Conservation (phyloP, 257 asterid genomes). For the Solanum sejunctum region DNA sequence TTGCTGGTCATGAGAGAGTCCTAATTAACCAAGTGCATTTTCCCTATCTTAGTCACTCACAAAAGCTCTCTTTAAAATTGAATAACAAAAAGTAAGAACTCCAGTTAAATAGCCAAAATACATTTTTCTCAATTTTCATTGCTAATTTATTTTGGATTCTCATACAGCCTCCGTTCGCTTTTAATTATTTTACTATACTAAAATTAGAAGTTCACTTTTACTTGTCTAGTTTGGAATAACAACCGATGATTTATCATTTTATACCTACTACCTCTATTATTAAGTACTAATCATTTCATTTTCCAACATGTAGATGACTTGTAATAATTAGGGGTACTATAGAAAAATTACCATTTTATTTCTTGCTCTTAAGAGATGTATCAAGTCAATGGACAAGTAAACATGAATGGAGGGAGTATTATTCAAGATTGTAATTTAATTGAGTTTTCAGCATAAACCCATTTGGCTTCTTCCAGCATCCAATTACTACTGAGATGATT, state of each 20-base stretch:
- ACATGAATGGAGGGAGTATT: background rate
- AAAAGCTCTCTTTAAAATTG: background rate
- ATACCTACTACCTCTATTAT: background rate
- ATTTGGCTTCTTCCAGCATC: background rate
- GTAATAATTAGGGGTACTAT: background rate
- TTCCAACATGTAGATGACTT: background rate
- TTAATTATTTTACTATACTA: background rate
- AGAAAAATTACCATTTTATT: background rate
- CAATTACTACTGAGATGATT: background rate
- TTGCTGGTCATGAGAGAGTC: background rate
- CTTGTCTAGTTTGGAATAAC: background rate
- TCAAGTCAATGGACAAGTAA: background rate
- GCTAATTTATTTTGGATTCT: background rate
- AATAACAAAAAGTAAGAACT: background rate
- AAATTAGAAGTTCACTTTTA: background rate
- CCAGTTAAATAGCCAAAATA: background rate
- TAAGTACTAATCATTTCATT: background rate
- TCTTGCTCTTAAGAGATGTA: background rate
- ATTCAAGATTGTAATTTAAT: background rate
- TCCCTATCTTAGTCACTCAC: background rate
- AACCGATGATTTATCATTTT: background rate
- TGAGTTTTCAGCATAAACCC: background rate
- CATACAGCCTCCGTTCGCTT: background rate
- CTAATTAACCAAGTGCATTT: background rate
- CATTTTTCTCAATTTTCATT: background rate